Evolutionary conservation across 2,329 filamentous ascomycete species (phyloP).

Genomic region (Penicillium paneum): DNA sequence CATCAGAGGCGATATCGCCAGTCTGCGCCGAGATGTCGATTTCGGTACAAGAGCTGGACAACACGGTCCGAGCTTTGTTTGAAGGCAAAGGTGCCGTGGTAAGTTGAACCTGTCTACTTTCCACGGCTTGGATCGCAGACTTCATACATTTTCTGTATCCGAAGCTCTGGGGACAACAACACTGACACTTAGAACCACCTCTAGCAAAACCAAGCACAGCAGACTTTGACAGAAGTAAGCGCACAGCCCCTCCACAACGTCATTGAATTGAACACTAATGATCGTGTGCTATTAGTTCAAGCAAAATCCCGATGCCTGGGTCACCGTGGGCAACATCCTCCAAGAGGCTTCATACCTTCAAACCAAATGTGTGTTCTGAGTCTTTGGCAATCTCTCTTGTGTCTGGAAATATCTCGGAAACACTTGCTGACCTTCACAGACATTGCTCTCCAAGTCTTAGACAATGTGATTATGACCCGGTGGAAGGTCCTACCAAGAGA

Average conservation of each 20-base stretch:
- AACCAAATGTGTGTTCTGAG: constrained; percentile 76
- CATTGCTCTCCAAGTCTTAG: constrained; percentile 90
- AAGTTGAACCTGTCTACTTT: constrained; percentile 36
- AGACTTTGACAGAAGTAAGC: constrained; percentile 83
- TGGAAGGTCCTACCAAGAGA: constrained; percentile 97
- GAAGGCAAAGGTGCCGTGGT: constrained; percentile 93
- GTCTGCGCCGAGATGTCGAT: constrained; percentile 54
- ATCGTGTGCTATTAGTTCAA: constrained; percentile 69
- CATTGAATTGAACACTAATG: neutral
- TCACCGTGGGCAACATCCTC: constrained; percentile 94
- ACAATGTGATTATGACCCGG: constrained; percentile 97
- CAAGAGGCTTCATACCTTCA: constrained; percentile 89
- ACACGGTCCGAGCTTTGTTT: constrained; percentile 93
- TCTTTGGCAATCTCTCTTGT: neutral
- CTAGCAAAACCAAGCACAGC: constrained; percentile 94
- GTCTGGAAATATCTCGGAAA: neutral
- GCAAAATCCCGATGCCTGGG: constrained; percentile 96
- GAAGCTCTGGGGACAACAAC: neutral
- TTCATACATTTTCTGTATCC: neutral
- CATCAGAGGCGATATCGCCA: constrained; percentile 30
- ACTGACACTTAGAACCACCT: constrained; percentile 30
- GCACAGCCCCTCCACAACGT: neutral
- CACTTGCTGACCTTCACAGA: constrained; percentile 55
- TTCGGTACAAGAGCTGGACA: constrained; percentile 92
- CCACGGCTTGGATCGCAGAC: neutral